These are phyloP conservation scores for Perkinsus marinus DNA, from an alignment of 169 alveolate genomes.

Conservation along the genomic window DNA sequence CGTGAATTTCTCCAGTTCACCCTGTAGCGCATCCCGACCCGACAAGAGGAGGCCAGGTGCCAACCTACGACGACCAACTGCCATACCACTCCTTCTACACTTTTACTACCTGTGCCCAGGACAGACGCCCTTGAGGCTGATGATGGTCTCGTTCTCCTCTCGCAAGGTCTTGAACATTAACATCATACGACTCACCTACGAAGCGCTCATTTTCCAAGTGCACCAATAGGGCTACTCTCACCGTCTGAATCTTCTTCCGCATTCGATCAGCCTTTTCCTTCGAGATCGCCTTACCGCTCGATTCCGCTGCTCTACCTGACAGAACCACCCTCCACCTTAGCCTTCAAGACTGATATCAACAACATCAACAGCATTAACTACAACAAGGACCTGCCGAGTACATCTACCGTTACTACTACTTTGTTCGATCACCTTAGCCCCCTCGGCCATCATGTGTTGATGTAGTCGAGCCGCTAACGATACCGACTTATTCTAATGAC, in stretches of 20 bases:
- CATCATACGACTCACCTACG: conserved; percentile 12
- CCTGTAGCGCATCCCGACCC: conserved; percentile 70
- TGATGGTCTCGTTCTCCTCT: conserved; percentile 70
- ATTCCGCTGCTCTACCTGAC: conserved; percentile 29
- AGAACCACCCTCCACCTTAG: too few relatives aligned
- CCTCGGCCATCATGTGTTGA: not conserved
- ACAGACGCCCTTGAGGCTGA: conserved; percentile 76
- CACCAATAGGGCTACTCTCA: conserved; percentile 16
- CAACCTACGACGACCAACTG: too few relatives aligned
- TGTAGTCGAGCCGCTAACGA: not conserved
- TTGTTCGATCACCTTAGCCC: not conserved
- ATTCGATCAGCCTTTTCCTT: conserved; percentile 58
- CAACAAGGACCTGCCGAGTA: not conserved
- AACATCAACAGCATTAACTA: too few relatives aligned
- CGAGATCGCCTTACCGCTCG: conserved; percentile 11
- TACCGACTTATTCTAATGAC: not conserved
- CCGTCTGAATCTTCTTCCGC: conserved; percentile 65
- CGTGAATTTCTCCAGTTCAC: conserved; percentile 21
- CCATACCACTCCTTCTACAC: too few relatives aligned
- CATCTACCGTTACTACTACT: not conserved
- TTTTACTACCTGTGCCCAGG: conserved; percentile 81
- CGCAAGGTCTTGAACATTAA: conserved; percentile 39
- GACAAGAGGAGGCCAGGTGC: conserved; percentile 77
- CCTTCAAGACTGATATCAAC: too few relatives aligned
- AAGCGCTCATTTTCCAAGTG: not conserved